A percentile compares a stretch with the other conserved stretches of the same genome.
These are phyloP conservation scores for Melaleuca alternifolia DNA, from an alignment of 345 rosid genomes.

Conservation along the genomic window DNA sequence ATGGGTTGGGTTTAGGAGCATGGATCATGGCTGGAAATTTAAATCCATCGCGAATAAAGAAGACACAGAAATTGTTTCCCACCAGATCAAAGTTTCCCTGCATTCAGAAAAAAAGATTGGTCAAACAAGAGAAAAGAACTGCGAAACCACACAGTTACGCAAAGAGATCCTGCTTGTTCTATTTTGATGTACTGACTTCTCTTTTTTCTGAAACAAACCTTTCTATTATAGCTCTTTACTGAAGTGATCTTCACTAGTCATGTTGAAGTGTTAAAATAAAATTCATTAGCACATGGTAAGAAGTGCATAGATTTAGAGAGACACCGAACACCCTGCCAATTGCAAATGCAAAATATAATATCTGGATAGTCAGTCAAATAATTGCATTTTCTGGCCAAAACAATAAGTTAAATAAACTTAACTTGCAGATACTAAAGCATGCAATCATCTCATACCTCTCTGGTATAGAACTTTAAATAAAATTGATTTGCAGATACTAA, in stretches of 20 bases:
- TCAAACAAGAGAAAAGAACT: not conserved
- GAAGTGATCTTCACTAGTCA: not conserved
- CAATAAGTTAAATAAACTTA: not conserved
- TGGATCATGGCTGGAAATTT: constrained; percentile 95
- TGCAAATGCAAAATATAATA: not conserved
- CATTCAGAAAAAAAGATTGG: not conserved
- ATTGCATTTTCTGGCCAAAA: not conserved
- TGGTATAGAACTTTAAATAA: no score
- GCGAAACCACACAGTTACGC: not conserved
- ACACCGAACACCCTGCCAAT: no score
- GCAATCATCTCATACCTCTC: no score
- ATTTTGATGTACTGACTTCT: not conserved
- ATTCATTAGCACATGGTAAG: not conserved
- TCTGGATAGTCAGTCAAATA: not conserved
- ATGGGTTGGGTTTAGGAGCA: constrained; percentile 89
- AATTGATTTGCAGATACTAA: not conserved
- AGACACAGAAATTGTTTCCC: constrained; percentile 96
- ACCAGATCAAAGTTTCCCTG: constrained; percentile 99
- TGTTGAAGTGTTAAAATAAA: not conserved
- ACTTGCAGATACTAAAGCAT: no score
- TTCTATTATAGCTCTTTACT: not conserved
- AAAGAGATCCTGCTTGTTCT: constrained; percentile 4
- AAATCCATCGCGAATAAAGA: constrained; percentile 91
- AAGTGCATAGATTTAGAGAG: not conserved
- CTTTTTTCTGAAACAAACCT: not conserved